Percentiles rank a stretch among this genome's conserved stretches.
Evolutionary conservation across 1,139 yeast genomes (phyloP).

Genomic region (Hansenula lynferdii): DNA sequence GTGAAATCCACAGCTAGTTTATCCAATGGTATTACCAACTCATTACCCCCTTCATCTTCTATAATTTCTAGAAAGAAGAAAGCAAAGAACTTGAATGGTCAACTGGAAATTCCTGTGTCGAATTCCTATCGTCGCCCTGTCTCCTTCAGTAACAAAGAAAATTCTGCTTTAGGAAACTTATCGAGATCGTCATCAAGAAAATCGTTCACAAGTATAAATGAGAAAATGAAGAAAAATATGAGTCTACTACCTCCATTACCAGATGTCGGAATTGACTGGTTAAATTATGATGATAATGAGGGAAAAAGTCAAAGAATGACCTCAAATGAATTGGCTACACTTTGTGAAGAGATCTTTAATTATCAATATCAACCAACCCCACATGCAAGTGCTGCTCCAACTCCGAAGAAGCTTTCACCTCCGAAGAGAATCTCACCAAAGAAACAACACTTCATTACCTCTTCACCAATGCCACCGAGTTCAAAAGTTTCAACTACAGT

Average conservation of each 20-base stretch:
- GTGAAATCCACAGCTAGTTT: not conserved
- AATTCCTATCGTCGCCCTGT: constrained; percentile 32
- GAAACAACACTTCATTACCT: not conserved
- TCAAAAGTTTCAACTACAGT: no score
- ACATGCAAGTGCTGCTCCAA: not conserved
- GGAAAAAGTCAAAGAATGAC: constrained; percentile 3
- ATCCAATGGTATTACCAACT: not conserved
- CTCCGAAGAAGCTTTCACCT: constrained; percentile 9
- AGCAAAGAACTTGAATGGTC: constrained; percentile 21
- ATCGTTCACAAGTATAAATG: constrained; percentile 9
- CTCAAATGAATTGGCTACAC: constrained; percentile 22
- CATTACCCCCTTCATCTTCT: not conserved
- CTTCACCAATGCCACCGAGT: not conserved
- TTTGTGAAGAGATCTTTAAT: constrained; percentile 31
- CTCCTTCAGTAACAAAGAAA: constrained; percentile 25
- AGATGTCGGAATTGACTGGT: constrained; percentile 20
- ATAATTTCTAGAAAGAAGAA: constrained; percentile 10
- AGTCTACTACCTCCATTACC: constrained; percentile 23
- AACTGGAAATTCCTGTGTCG: constrained; percentile 29
- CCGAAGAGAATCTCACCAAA: constrained; percentile 8
- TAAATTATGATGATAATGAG: constrained; percentile 12
- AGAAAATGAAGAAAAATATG: constrained; percentile 13
- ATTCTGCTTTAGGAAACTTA: constrained; percentile 8
- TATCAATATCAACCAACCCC: constrained; percentile 1
- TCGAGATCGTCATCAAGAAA: constrained; percentile 23